phyloP scores from a whole-genome alignment of 345 rosid genomes.

The Hibiscus syriacus region DNA sequence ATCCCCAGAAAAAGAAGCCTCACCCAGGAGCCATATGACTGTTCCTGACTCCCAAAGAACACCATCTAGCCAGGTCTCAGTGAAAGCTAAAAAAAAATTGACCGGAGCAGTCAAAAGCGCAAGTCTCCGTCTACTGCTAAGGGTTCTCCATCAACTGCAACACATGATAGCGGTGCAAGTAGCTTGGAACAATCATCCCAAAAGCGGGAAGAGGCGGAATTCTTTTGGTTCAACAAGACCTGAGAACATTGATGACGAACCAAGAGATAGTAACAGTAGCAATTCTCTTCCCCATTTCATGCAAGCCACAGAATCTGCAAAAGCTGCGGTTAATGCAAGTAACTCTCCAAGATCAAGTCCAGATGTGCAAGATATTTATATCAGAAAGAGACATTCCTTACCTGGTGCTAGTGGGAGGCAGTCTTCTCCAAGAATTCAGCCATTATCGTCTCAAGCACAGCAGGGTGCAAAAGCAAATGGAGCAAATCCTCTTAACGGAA shows the following conservation, averaged over 20 bases:
- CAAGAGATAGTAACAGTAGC: not conserved
- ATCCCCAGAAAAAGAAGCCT: not conserved
- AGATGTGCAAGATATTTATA: not conserved
- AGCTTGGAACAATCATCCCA: not conserved
- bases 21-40: not conserved
- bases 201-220: not conserved
- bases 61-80: not conserved
- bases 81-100: not conserved
- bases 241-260: not conserved
- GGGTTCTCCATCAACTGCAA: not conserved
- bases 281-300: not conserved
- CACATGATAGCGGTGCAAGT: not conserved
- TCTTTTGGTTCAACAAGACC: not conserved
- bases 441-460: not conserved
- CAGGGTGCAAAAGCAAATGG: not conserved
- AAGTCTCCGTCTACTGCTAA: not conserved
- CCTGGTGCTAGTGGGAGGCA: not conserved
- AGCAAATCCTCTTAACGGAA: not conserved
- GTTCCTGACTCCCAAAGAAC: not conserved
- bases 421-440: not conserved
- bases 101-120: not conserved
- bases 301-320: not conserved
- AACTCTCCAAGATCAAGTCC: not conserved
- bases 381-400: not conserved
- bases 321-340: not conserved